These are phyloP conservation scores for Neohortaea acidophila DNA, from an alignment of 495 filamentous ascomycete species.

Conservation along the genomic window DNA sequence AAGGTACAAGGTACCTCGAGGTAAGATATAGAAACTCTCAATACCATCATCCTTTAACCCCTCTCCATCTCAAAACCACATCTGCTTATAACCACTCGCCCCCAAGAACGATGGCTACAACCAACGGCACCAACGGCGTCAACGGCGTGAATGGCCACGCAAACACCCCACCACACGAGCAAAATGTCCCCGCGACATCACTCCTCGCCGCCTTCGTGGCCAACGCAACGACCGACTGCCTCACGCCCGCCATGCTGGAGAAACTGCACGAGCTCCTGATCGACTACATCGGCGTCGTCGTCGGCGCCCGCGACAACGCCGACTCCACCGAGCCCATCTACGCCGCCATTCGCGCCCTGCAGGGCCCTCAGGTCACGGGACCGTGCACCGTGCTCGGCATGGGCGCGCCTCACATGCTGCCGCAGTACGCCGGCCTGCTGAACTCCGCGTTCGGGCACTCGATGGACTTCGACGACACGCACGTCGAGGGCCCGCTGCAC, in stretches of 20 bases:
- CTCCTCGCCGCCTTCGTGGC: slow-evolving; percentile 16
- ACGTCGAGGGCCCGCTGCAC: slow-evolving; percentile 16
- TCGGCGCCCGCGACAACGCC: slow-evolving; percentile 13
- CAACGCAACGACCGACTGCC: slow-evolving; percentile 1
- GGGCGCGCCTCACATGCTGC: slow-evolving; percentile 12
- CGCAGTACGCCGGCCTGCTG: slow-evolving; percentile 17
- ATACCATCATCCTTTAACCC: too few species aligned
- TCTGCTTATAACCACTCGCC: too few species aligned
- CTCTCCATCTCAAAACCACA: too few species aligned
- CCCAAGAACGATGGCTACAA: neutral
- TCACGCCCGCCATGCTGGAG: slow-evolving; percentile 5
- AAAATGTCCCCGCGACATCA: slow-evolving; percentile 11
- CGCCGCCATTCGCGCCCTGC: slow-evolving; percentile 14
- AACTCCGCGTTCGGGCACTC: slow-evolving; percentile 19
- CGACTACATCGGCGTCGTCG: slow-evolving; percentile 17
- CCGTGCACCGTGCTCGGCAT: slow-evolving; percentile 14
- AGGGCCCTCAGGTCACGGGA: slow-evolving; percentile 9
- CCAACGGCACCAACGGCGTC: neutral
- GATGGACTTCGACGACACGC: slow-evolving; percentile 21
- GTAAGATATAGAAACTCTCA: too few species aligned
- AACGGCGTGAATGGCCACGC: slow-evolving; percentile 5
- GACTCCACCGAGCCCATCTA: slow-evolving; percentile 17
- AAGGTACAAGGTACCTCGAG: too few species aligned
- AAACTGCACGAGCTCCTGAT: slow-evolving; percentile 20
- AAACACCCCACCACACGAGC: neutral